Conservation (phyloP, 306 rosid species). For the Senna siamea region DNA sequence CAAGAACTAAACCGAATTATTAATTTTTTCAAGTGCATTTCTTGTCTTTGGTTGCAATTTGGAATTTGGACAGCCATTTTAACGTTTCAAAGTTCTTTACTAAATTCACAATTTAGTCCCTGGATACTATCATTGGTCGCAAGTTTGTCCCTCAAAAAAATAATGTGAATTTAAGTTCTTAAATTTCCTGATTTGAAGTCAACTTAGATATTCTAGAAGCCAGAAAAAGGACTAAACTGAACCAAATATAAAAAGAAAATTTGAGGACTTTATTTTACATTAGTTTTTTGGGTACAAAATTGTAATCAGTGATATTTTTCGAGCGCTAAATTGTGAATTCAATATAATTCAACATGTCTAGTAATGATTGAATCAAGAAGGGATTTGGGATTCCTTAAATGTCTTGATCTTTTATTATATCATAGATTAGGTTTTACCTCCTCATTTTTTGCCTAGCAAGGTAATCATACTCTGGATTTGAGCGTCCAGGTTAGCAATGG, state of each 20-base stretch:
- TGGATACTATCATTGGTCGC: neutral
- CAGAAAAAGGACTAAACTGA: neutral
- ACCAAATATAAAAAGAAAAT: neutral
- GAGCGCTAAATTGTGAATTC: neutral
- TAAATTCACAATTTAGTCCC: no score
- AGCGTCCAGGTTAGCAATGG: conserved; percentile 54
- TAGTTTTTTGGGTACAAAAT: neutral
- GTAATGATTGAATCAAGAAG: neutral
- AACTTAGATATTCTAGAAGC: neutral
- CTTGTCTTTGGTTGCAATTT: neutral
- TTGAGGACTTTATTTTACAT: neutral
- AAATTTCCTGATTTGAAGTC: neutral
- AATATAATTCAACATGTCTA: neutral
- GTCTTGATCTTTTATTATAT: neutral
- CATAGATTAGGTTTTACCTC: neutral
- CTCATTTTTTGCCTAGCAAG: conserved; percentile 17
- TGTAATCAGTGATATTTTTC: neutral
- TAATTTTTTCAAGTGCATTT: neutral
- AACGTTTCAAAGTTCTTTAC: neutral
- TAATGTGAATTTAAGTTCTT: neutral
- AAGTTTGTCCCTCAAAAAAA: neutral
- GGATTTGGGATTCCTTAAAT: neutral
- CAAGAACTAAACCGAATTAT: neutral
- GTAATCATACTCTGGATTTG: conserved; percentile 26
- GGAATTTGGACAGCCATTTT: neutral